These are phyloP conservation scores for Cichorium intybus DNA, from an alignment of 140 eudicot genomes.

Conservation along the genomic window DNA sequence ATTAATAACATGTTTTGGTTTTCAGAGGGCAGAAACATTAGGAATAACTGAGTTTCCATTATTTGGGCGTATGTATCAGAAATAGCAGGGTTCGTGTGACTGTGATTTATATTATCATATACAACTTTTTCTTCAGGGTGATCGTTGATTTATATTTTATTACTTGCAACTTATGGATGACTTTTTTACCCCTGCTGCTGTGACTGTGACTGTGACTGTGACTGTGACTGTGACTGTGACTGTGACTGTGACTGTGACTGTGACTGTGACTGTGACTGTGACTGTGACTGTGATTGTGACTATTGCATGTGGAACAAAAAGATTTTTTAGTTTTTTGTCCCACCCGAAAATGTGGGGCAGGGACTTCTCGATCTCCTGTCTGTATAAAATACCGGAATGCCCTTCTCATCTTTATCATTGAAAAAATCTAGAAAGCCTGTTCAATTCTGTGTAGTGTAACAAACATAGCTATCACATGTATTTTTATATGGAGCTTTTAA, in stretches of 20 bases:
- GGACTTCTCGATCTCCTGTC: background rate
- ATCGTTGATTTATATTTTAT: conserved; percentile 19
- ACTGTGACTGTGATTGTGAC: no score
- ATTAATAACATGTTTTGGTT: conserved; percentile 7
- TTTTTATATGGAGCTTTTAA: no score
- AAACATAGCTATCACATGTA: background rate
- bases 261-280: no score
- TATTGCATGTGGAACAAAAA: background rate
- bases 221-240: no score
- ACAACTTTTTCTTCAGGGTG: conserved; percentile 90
- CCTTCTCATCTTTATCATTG: background rate
- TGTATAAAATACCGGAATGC: background rate
- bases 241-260: no score
- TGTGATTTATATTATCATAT: no score
- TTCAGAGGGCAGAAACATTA: conserved; percentile 87
- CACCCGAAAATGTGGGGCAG: background rate
- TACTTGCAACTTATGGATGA: conserved; percentile 1
- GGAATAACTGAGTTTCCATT: conserved; percentile 79
- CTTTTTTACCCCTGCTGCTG: background rate
- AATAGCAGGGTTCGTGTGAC: conserved; percentile 84
- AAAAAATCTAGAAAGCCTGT: background rate
- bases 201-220: no score
- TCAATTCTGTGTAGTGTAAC: background rate
- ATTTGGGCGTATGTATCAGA: conserved; percentile 90
- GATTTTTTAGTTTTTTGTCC: no score